Base-by-base conservation (phyloP, 768 basidiomycete genomes). In the Rhizopogon vinicolor region DNA sequence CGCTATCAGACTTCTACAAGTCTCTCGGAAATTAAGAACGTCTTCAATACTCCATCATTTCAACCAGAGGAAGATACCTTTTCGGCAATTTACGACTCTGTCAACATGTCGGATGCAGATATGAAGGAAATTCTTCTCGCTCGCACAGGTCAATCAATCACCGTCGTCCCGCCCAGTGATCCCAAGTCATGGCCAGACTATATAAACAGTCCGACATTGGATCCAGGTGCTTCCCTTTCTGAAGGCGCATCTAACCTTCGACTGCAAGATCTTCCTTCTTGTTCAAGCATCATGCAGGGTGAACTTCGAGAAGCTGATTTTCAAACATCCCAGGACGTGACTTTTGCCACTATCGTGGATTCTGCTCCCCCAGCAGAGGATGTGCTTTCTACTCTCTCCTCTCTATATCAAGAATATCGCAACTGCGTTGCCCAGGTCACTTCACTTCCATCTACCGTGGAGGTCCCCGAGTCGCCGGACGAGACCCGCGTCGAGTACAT, bases 351-450 rank as follows among this genome's bases (percentile, higher is more conserved):
- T n/a, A 31, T 46, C 31, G 7, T 33, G 14, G 46, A 35, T 22
- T 35, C 33, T 5, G 31, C 35, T 12, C 19, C 19, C 2, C 43
- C 53, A 39, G 57, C 56, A n/a, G n/a, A 69, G 43, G 70, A 74
- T 41, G 59, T 83, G 41, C 59, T 70, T 28, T 64, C 59, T 16
- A 63, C 74, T 37, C 60, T 87, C 9, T 70, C 73, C n/a, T 63
- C 72, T 16, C 67, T 85, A 9, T 86, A 82, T 61, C 62, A 72
- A 40, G 75, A 78, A 54, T 85, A 80, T 52, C 75, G 70, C 19
- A 72, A 75, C 42, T 79, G 78, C 54, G 64, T 78, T 13, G 71
- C 75, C 5, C 78, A 76, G 63, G 62, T 83, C 10, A 68, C 72
- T 1, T 73, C 72, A 25, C 66, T 82, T 19, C 69, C 75, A 18